Percentiles rank a stretch among this genome's conserved stretches.
Evolutionary conservation across 306 rosid species (phyloP).

Genomic region (Ormosia semicastrata): DNA sequence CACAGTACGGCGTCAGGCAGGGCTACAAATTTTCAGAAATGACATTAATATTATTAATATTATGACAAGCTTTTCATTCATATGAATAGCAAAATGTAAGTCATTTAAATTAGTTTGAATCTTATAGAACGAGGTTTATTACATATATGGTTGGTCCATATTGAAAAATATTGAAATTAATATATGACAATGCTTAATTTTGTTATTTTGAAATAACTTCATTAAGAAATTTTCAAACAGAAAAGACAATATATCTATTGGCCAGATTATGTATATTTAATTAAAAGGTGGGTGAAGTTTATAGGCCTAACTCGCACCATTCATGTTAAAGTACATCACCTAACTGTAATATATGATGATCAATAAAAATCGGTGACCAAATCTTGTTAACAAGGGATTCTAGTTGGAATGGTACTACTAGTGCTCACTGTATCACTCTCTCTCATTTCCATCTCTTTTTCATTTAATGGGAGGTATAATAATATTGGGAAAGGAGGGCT

Average conservation of each 20-base stretch:
- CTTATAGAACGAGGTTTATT: not conserved
- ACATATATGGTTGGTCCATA: slow-evolving; percentile 31
- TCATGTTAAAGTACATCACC: slow-evolving; percentile 21
- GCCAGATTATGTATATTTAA: slow-evolving; percentile 16
- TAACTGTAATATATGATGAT: slow-evolving; percentile 19
- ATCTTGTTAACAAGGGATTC: slow-evolving; percentile 19
- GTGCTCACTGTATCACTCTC: not conserved
- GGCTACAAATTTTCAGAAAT: not conserved
- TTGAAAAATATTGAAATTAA: slow-evolving; percentile 18
- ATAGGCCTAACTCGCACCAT: slow-evolving; percentile 26
- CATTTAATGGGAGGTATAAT: not conserved
- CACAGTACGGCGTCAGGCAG: not conserved
- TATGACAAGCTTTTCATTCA: not conserved
- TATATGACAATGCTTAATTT: not conserved
- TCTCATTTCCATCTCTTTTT: not conserved
- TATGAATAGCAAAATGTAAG: not conserved
- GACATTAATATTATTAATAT: too few relatives aligned
- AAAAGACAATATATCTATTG: slow-evolving; percentile 34
- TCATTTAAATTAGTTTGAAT: not conserved
- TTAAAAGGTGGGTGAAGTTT: slow-evolving; percentile 35
- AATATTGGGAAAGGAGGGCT: not conserved
- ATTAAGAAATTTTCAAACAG: not conserved
- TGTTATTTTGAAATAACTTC: not conserved
- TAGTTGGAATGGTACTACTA: not conserved
- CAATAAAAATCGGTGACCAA: slow-evolving; percentile 28